phyloP scores from a whole-genome alignment of 768 basidiomycete species.

The Phylloporus sp. region DNA sequence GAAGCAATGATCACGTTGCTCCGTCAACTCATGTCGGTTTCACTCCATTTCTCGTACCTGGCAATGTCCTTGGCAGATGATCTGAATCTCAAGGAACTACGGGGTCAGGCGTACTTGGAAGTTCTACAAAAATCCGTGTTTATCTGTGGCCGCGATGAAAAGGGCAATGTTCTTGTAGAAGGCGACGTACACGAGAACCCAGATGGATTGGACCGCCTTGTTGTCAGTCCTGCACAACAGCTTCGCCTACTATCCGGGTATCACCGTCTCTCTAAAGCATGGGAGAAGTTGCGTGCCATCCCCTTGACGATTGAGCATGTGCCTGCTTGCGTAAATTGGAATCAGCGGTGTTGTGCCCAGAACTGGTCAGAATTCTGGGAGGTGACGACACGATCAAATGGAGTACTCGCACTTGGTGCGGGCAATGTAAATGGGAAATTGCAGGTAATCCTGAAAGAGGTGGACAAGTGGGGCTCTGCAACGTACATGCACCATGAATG shows the following conservation, averaged over 20 bases:
- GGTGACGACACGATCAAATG: conserved; percentile 62
- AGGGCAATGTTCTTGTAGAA: conserved; percentile 19
- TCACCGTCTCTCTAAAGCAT: conserved; percentile 60
- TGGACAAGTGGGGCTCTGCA: conserved; percentile 65
- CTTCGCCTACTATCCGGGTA: conserved; percentile 67
- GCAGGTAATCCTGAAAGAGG: conserved; percentile 59
- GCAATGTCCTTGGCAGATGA: conserved; percentile 75
- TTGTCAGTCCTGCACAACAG: conserved; percentile 56
- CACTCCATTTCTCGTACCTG: conserved; percentile 64
- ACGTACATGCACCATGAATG: conserved; percentile 83
- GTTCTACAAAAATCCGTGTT: conserved; percentile 61
- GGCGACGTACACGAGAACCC: conserved; percentile 31
- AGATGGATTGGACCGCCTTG: conserved; percentile 43
- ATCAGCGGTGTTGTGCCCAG: conserved; percentile 67
- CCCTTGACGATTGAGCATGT: conserved; percentile 67
- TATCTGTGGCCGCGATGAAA: conserved; percentile 15
- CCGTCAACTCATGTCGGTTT: conserved; percentile 56
- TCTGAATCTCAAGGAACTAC: conserved; percentile 53
- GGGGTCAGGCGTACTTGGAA: conserved; percentile 67
- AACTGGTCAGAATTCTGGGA: conserved; percentile 80
- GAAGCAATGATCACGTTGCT: conserved; percentile 57
- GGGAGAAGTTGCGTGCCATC: conserved; percentile 58
- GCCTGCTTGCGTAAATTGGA: conserved; percentile 62
- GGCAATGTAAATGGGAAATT: conserved; percentile 69
- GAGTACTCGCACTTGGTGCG: conserved; percentile 53